Conservation (phyloP, 176 grass and related monocot species). For the Rhynchospora pubera region DNA sequence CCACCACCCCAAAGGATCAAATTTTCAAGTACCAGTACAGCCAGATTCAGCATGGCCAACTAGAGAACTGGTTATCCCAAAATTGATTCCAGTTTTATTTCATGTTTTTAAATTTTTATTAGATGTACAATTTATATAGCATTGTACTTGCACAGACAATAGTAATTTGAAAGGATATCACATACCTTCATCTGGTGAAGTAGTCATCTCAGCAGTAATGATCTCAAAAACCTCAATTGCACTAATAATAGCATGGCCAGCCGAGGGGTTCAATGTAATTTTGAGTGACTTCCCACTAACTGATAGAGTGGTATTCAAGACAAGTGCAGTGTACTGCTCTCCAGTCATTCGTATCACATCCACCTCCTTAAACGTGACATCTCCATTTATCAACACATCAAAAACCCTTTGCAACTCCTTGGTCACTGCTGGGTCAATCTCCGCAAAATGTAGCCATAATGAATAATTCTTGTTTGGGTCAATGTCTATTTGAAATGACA, state of each 20-base stretch:
- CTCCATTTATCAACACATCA: slow-evolving; percentile 78
- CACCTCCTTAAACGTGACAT: slow-evolving; percentile 60
- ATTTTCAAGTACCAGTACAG: neutral
- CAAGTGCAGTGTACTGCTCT: slow-evolving; percentile 77
- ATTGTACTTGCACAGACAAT: neutral
- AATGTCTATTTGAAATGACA: slow-evolving; percentile 85
- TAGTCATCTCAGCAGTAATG: slow-evolving; percentile 68
- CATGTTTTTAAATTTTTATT: neutral
- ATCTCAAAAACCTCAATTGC: slow-evolving; percentile 93
- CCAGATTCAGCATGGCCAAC: neutral
- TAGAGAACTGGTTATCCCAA: neutral
- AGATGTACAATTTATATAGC: neutral
- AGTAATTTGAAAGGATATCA: neutral
- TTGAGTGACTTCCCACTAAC: slow-evolving; percentile 64
- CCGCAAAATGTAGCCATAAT: slow-evolving; percentile 94
- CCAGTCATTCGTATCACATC: slow-evolving; percentile 75
- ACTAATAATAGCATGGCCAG: slow-evolving; percentile 64
- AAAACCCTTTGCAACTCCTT: slow-evolving; percentile 72
- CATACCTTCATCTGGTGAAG: slow-evolving; percentile 68
- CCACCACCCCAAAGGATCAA: neutral
- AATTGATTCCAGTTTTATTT: neutral
- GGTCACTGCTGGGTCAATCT: slow-evolving; percentile 71
- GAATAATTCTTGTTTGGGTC: slow-evolving; percentile 96
- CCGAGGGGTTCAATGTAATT: slow-evolving; percentile 53
- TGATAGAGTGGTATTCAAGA: slow-evolving; percentile 71